Evolutionary conservation across 805 yeast species (phyloP), one percentile per base, ranked within the genome.

Genomic region (Cyberlindnera maritima): DNA sequence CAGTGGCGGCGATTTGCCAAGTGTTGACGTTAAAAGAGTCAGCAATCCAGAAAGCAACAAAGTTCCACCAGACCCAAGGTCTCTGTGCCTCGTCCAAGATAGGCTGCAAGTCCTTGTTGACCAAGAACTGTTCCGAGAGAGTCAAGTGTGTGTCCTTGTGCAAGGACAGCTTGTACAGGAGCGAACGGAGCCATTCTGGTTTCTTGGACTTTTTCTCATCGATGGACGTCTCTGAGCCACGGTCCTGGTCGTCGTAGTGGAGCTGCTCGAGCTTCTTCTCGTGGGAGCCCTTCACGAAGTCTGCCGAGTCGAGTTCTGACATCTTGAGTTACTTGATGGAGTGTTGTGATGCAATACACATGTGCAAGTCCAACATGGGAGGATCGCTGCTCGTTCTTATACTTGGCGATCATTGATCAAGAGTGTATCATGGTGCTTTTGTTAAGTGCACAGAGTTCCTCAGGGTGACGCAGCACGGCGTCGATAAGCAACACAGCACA

Each of bases 1-100:
- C 96, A 0, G 96, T 85, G 11, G 92, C 83, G 2, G 96, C 96
- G 58, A 89, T 88, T 70, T 87, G 91, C 90, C 94, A 88, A 5
- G 96, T 88, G 64, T 87, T 88, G 60, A 89, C 82, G 66, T 89
- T 89, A 69, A 90, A 87, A 25, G 96, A 81, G 62, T 89, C 97
- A 1, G 96, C 91, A 49, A 89, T 67, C 97, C 97, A 89, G 60
- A 87, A 88, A 51, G 78, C 81, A 14, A 85, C 82, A 61, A 69
- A 89, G 63, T 89, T 87, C 67, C 73, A 83, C 95, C 96, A 87
- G 28, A 79, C 70, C 97, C 97, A 89, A 18, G 77, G 76, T 59
- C 96, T 74, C 59, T 96, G 78, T 4, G 68, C 77, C 13, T 68
- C 74, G 61, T 87, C 90, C 12, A 60, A 44, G 4, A 88, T 89